Evolutionary conservation across 805 yeast species (phyloP), one percentile per base, ranked within the genome.

Genomic region (Saturnispora bothae): DNA sequence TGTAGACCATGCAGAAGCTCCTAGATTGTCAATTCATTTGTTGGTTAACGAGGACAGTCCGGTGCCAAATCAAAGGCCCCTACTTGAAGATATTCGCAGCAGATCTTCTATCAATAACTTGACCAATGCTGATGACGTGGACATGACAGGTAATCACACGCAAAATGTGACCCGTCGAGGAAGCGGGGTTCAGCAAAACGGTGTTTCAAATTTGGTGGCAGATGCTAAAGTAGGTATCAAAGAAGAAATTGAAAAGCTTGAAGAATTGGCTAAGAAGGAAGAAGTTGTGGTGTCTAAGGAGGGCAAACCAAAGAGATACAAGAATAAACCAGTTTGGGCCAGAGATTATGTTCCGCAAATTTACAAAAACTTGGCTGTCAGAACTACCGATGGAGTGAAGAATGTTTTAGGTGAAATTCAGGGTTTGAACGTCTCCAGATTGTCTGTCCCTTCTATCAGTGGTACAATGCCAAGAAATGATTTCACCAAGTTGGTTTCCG

Each of bases 401-500:
- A 38, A 33, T 10, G 21, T 39, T 12, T 31, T 35, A 12, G 41
- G 34, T 18, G 41, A 43, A 27, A 31, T 36, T 4, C 42, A 42
- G 9, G 34, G 37, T 19, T 35, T 34, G 33, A 42, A 36, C 21
- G 38, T 48, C 28, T 47, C 55, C 1, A 53, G 54, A 36, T 39
- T 53, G 33, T 25, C 48, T 3, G 45, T 50, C 7, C 58, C 72
- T 35, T 72, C 85, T 30, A 69, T 84, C 14, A 77, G 85, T 0
- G 88, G 86, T 4, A 68, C 81, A 1, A 76, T 76, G 31, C 92
- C 92, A 1, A 72, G 83, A 34, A 85, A 84, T 51, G 89, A 84
- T 49, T 65, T 83, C 42, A 81, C 88, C 5, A 73, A 88, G 51
- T 74, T 83, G 25, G 75, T 88, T 5, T 81, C 92, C 17, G 84